Percentiles rank a stretch among this genome's conserved stretches.
These are phyloP conservation scores for Sphagnurus paluster DNA, from an alignment of 1,284 basidiomycete species.

Conservation along the genomic window DNA sequence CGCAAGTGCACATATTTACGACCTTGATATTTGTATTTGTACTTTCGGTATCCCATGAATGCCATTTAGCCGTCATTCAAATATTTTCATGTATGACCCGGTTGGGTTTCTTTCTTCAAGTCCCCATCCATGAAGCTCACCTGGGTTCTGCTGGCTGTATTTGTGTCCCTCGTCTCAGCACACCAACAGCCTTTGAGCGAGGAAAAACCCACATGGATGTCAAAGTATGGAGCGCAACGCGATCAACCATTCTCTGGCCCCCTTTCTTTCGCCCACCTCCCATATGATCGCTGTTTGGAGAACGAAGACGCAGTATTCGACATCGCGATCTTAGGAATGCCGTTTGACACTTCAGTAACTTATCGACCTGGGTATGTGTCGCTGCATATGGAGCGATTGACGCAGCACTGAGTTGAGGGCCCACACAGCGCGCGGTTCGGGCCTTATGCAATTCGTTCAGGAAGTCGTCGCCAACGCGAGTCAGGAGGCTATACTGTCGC, in stretches of 20 bases:
- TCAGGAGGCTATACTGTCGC: conserved; percentile 61
- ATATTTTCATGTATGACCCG: not conserved
- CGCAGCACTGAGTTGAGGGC: not conserved
- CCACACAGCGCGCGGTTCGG: conserved; percentile 76
- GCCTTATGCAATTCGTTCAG: conserved; percentile 77
- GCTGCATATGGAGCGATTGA: not conserved
- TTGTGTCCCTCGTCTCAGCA: not conserved
- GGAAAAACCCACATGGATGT: conserved; percentile 47
- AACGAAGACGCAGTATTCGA: conserved; percentile 57
- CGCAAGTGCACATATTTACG: not conserved
- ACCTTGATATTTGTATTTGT: no score
- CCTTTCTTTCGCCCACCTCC: conserved; percentile 70
- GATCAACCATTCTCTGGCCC: conserved; percentile 74
- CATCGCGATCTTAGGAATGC: conserved; percentile 78
- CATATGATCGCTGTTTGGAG: conserved; percentile 71
- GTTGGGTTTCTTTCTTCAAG: not conserved
- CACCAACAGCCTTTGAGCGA: conserved; percentile 15
- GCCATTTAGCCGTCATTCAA: not conserved
- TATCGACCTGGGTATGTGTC: conserved; percentile 58
- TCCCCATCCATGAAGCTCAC: conserved; percentile 1
- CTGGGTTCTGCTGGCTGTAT: conserved; percentile 1
- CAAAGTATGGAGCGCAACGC: conserved; percentile 71
- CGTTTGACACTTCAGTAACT: conserved; percentile 75
- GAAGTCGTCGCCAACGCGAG: conserved; percentile 65
- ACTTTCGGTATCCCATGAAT: no score